phyloP scores from a whole-genome alignment of 805 yeast species.

The Yarrowia keelungensis region DNA sequence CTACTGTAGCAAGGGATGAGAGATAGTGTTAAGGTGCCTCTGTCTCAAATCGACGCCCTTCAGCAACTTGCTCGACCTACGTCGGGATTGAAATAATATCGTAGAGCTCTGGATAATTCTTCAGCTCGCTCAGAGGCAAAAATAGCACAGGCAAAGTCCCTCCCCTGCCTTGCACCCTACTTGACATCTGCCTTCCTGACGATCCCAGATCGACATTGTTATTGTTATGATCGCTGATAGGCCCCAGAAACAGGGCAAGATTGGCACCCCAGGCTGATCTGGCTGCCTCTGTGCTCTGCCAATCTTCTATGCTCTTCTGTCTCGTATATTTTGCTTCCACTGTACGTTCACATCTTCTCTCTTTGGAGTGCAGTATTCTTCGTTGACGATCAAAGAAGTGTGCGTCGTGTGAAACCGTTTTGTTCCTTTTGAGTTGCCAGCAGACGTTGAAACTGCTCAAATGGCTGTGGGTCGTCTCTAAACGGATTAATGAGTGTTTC shows the following conservation, averaged over 20 bases:
- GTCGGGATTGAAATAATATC: not conserved
- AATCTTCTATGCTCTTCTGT: not conserved
- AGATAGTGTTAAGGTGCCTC: not conserved
- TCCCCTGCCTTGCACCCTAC: constrained; percentile 24
- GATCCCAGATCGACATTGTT: constrained; percentile 21
- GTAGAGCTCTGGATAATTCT: no score
- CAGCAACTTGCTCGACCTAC: not conserved
- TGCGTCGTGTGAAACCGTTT: not conserved
- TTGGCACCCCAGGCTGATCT: not conserved
- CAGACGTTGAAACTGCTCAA: no score
- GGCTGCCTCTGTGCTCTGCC: constrained; percentile 1
- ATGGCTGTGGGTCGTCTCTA: no score
- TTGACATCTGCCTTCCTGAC: constrained; percentile 12
- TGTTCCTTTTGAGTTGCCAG: not conserved
- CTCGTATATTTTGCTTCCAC: not conserved
- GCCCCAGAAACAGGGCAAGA: constrained; percentile 13
- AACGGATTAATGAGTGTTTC: no score
- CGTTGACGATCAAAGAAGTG: not conserved
- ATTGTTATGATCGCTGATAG: constrained; percentile 22
- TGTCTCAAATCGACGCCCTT: constrained; percentile 2
- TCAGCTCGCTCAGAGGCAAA: no score
- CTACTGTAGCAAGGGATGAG: constrained; percentile 3
- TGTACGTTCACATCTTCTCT: not conserved
- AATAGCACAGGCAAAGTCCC: not conserved
- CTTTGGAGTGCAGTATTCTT: not conserved